phyloP scores from a whole-genome alignment of 768 basidiomycete genomes.

The Psilocybe subaeruginosa region DNA sequence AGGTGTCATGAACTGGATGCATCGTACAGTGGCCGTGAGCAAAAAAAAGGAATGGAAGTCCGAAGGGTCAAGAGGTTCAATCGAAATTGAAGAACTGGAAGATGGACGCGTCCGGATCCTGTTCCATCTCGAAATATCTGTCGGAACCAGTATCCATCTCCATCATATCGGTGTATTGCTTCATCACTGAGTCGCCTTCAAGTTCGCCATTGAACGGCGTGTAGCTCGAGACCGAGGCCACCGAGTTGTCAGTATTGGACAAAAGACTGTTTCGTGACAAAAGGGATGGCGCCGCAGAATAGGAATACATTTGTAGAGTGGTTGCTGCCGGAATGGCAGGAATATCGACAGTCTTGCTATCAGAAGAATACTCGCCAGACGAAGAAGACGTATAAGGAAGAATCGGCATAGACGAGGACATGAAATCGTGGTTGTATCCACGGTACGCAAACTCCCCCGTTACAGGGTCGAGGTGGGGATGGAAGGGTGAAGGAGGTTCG shows the following conservation, averaged over 20 bases:
- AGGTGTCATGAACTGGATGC: no score
- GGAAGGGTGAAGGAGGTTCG: background rate
- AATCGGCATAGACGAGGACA: background rate
- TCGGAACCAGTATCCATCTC: background rate
- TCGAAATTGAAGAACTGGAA: background rate
- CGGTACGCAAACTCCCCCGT: constrained; percentile 20
- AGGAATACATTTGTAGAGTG: background rate
- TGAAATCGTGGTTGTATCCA: background rate
- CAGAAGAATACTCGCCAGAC: no score
- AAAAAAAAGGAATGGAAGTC: background rate
- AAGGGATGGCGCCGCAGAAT: background rate
- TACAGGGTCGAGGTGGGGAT: constrained; percentile 20
- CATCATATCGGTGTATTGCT: background rate
- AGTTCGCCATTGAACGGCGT: background rate
- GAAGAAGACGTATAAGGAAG: background rate
- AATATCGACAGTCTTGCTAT: no score
- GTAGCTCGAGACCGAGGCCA: background rate
- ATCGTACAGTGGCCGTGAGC: no score
- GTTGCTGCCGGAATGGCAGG: background rate
- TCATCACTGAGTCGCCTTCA: background rate
- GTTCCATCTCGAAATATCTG: background rate
- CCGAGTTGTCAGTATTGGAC: no score
- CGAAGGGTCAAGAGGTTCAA: background rate
- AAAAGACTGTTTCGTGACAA: background rate
- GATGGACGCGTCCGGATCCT: background rate